Evolutionary conservation across 2,329 filamentous ascomycete species (phyloP).

Genomic region (Nakataea oryzae): DNA sequence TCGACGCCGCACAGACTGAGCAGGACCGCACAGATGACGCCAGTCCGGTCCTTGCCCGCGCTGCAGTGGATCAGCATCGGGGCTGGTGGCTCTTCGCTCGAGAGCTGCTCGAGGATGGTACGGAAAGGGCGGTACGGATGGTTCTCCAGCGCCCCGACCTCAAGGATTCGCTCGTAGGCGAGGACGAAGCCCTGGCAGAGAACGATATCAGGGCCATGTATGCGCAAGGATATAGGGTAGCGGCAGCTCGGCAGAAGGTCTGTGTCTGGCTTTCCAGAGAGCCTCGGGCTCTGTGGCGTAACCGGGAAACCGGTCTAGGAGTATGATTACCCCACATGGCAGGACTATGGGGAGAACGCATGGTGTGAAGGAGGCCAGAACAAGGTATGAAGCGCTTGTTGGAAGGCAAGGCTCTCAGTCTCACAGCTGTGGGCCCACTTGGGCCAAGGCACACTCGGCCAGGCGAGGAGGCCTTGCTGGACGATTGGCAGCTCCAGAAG

Average conservation of each 20-base stretch:
- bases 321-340: not conserved
- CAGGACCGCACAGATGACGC: constrained; percentile 57
- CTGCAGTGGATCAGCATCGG: constrained; percentile 63
- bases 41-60: constrained; percentile 69
- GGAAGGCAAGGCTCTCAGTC: not conserved
- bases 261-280: no score
- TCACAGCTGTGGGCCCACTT: not conserved
- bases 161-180: constrained; percentile 53
- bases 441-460: not conserved
- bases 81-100: constrained; percentile 22
- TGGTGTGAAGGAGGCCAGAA: not conserved
- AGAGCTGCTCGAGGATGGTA: constrained; percentile 44
- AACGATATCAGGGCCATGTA: not conserved
- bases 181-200: constrained; percentile 43
- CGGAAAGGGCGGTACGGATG: constrained; percentile 44
- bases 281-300: no score
- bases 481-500: not conserved
- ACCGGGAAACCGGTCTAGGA: not conserved
- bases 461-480: no score
- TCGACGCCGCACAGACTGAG: constrained; percentile 52
- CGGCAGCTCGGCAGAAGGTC: no score
- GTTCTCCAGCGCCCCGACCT: constrained; percentile 29
- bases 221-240: no score
- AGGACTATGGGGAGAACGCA: not conserved
- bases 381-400: no score